phyloP scores from a whole-genome alignment of 225 moss, liverwort and hornwort species.

The Neckera pumila region DNA sequence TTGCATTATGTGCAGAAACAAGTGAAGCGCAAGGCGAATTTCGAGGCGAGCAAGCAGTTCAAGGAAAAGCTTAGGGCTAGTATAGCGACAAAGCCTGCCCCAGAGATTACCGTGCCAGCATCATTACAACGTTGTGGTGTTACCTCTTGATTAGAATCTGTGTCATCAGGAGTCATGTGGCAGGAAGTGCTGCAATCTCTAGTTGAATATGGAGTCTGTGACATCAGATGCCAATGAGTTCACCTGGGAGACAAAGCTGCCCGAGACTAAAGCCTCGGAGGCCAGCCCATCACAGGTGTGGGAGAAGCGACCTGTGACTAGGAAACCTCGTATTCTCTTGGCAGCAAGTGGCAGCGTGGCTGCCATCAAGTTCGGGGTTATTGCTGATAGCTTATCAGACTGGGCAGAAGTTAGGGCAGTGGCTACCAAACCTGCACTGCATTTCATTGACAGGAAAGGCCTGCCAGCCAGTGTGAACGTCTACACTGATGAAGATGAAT shows the following conservation, averaged over 20 bases:
- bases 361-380: conserved; percentile 70
- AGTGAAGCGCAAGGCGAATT: conserved; percentile 63
- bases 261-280: conserved; percentile 7
- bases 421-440: conserved; percentile 68
- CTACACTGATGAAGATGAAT: conserved; percentile 79
- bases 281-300: conserved; percentile 29
- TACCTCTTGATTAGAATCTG: not conserved
- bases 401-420: conserved; percentile 85
- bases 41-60: conserved; percentile 64
- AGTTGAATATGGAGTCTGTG: conserved; percentile 21
- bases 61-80: conserved; percentile 62
- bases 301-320: conserved; percentile 28
- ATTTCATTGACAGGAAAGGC: conserved; percentile 62
- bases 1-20: conserved; percentile 35
- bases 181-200: not conserved
- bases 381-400: conserved; percentile 66
- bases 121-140: not conserved
- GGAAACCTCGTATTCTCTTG: conserved; percentile 74
- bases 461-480: conserved; percentile 59
- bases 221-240: conserved; percentile 26
- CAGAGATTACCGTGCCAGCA: not conserved
- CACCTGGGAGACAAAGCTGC: conserved; percentile 12
- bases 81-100: conserved; percentile 21
- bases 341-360: conserved; percentile 92
- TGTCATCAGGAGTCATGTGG: not conserved